Percentiles rank a stretch among this genome's conserved stretches.
phyloP scores from a whole-genome alignment of 2,329 filamentous ascomycete species.

The Aaosphaeria pasadenensis region DNA sequence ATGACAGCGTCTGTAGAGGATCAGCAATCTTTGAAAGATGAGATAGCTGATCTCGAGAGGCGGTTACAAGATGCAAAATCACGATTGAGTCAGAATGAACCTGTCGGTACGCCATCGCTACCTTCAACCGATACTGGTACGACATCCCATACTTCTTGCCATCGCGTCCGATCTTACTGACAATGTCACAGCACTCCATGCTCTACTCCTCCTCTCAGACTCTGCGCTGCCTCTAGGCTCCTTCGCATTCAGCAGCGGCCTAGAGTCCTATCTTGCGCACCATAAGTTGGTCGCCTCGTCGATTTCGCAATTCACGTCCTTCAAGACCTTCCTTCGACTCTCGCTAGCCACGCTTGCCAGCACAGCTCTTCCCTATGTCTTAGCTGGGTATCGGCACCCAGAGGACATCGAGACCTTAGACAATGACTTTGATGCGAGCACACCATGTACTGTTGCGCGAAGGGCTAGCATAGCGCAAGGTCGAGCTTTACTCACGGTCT shows the following conservation, averaged over 20 bases:
- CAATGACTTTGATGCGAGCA: constrained; percentile 72
- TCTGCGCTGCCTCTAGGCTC: constrained; percentile 78
- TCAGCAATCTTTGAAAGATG: constrained; percentile 40
- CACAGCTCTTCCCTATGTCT: constrained; percentile 71
- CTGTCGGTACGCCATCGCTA: constrained; percentile 6
- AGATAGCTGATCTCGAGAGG: constrained; percentile 59
- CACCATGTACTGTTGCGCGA: constrained; percentile 75
- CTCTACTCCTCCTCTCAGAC: constrained; percentile 74
- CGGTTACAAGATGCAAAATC: constrained; percentile 46
- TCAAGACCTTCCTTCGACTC: constrained; percentile 65
- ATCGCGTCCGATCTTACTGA: constrained; percentile 1
- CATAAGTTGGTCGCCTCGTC: constrained; percentile 37
- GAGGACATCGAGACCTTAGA: constrained; percentile 57
- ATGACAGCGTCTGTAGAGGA: constrained; percentile 23
- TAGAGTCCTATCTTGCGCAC: constrained; percentile 80
- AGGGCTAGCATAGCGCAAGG: constrained; percentile 75
- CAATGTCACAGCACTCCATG: constrained; percentile 51
- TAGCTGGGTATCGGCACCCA: constrained; percentile 62
- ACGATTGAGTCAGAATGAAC: constrained; percentile 41
- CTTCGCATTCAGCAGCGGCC: constrained; percentile 81
- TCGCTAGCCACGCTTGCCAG: constrained; percentile 70
- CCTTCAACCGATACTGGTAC: constrained; percentile 14
- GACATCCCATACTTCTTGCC: constrained; percentile 5
- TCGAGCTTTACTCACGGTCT: constrained; percentile 69
- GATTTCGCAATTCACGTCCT: constrained; percentile 42